Evolutionary conservation across 2,329 filamentous ascomycete genomes (phyloP), one percentile per base, ranked within the genome.

Genomic region (Dactylonectria macrodidyma): DNA sequence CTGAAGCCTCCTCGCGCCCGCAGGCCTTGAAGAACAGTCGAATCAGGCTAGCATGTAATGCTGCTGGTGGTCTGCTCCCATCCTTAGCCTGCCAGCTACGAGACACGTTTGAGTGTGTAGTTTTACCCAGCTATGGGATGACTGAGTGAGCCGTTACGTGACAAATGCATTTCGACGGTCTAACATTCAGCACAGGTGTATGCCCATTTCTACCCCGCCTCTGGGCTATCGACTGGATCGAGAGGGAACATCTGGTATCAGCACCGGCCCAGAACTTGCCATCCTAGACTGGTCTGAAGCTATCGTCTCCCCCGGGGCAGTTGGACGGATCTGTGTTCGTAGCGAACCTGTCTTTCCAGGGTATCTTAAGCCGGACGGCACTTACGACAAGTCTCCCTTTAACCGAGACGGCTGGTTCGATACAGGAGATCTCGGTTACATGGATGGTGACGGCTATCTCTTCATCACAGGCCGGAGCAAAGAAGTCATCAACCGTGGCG

Each of bases 111-210:
- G 77, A 81, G 11, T 87, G 85, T 63, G 81, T 81, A 2, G 83
- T 89, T 3, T 79, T 89, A 19, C 87, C 87, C 2, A 88, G 86
- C 69, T 89, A 89, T 70, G 87, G 87, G 19, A 89, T 89, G 87
- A 89, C 87, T 1, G 87, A 89, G 78, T 81, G 71, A 75, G 79
- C 1, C 71, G 26, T 2, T 5, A n/a, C n/a, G 16, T 22, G 11
- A 34, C 11, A 24, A 9, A 8, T 16, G 12, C 30, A 10, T 33
- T 10, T 36, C 9, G 26, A 10, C 19, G 6, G 6, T 14, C 26
- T 50, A 24, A 59, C 55, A 47, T n/a, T 62, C 56, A 46, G 51
- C 12, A 2, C n/a, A 81, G 79, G 51, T 89, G 87, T 71, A 88
- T 88, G 85, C 87, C 87, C 0, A 88, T 89, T 54, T 87, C 85